Evolutionary conservation across 2,329 filamentous ascomycete species (phyloP).

Genomic region (Tolypocladium paradoxum): DNA sequence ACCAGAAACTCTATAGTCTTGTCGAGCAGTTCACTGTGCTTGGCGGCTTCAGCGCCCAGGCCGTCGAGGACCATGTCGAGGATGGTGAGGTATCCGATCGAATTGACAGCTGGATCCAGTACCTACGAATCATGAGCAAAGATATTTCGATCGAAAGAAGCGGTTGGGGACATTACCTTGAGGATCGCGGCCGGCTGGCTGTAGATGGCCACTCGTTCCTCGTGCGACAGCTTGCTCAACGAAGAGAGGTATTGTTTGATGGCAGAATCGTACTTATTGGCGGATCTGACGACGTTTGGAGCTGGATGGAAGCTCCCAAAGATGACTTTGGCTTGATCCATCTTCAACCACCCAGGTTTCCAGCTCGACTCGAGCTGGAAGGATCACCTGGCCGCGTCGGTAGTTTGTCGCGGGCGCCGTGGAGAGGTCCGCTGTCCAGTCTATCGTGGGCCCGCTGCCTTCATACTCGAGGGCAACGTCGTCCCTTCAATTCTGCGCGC

Average conservation of each 20-base stretch:
- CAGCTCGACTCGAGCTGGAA: background rate
- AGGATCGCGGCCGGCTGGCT: slow-evolving; percentile 27
- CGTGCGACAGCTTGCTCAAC: slow-evolving; percentile 26
- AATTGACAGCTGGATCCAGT: slow-evolving; percentile 36
- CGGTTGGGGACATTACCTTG: slow-evolving; percentile 18
- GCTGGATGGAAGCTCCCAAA: slow-evolving; percentile 32
- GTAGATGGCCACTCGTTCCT: slow-evolving; percentile 19
- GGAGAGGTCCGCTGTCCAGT: background rate
- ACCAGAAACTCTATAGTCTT: slow-evolving; percentile 33
- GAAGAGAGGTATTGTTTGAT: slow-evolving; percentile 26
- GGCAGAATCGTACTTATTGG: slow-evolving; percentile 27
- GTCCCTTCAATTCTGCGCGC: background rate
- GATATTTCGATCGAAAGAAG: no score
- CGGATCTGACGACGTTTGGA: slow-evolving; percentile 11
- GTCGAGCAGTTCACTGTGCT: slow-evolving; percentile 22
- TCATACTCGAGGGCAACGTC: background rate
- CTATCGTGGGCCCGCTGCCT: background rate
- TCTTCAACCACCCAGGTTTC: slow-evolving; percentile 9
- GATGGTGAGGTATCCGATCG: slow-evolving; percentile 39
- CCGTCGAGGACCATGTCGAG: slow-evolving; percentile 28
- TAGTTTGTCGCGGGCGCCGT: background rate
- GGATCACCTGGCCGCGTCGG: background rate
- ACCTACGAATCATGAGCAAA: slow-evolving; percentile 19
- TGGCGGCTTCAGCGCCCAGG: slow-evolving; percentile 17
- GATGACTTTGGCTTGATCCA: slow-evolving; percentile 17